Conservation (phyloP, 106 monocot species). For the Platanthera guangdongensis region DNA sequence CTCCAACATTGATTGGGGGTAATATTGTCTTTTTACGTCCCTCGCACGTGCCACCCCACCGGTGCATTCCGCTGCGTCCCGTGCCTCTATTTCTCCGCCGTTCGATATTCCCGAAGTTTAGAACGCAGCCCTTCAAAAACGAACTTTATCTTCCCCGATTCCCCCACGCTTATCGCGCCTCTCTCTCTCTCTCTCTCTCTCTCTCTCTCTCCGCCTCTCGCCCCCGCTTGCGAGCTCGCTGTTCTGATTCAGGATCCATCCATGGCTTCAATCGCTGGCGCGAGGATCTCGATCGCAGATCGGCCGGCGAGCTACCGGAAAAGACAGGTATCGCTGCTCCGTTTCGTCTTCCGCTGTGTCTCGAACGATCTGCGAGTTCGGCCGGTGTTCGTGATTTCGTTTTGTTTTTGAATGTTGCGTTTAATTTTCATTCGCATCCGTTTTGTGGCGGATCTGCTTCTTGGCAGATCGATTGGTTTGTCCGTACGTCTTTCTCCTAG, state of each 20-base stretch:
- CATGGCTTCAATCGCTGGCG: constrained; percentile 4
- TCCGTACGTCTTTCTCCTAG: neutral
- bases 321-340: neutral
- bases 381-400: neutral
- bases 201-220: neutral
- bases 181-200: neutral
- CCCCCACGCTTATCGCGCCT: neutral
- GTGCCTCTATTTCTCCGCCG: neutral
- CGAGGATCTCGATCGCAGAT: neutral
- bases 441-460: neutral
- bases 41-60: neutral
- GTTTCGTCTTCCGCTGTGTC: neutral
- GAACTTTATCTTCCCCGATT: neutral
- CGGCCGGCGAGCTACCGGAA: neutral
- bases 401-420: neutral
- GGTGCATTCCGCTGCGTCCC: neutral
- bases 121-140: neutral
- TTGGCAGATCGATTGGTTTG: neutral
- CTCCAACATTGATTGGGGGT: no score
- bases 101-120: neutral
- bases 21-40: neutral
- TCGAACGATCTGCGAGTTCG: neutral
- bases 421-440: neutral
- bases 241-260: neutral
- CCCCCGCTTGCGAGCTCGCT: neutral